These are phyloP conservation scores for Ophiosphaerella narmari DNA, from an alignment of 2,329 filamentous ascomycete species.

Conservation along the genomic window DNA sequence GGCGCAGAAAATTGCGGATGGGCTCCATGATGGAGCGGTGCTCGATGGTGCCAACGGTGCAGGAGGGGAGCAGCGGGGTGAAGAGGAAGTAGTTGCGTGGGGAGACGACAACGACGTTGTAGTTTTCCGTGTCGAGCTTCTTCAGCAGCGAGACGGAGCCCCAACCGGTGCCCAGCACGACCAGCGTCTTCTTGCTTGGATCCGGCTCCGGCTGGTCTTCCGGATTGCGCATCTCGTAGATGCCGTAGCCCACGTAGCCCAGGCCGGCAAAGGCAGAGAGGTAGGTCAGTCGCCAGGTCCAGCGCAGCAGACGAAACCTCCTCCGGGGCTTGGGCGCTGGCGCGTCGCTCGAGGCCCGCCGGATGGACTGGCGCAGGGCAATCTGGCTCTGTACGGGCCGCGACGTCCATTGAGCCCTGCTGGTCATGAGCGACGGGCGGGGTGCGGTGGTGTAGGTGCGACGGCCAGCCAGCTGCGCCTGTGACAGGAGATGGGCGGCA, in stretches of 20 bases:
- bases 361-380: constrained; percentile 42
- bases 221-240: constrained; percentile 83
- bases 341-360: constrained; percentile 38
- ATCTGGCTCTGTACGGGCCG: constrained; percentile 41
- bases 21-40: constrained; percentile 99
- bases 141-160: constrained; percentile 94
- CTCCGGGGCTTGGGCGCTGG: constrained; percentile 51
- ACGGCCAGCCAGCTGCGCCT: constrained; percentile 41
- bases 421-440: constrained; percentile 41
- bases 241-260: constrained; percentile 75
- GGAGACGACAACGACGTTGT: constrained; percentile 97
- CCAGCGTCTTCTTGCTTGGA: constrained; percentile 92
- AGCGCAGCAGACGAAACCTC: constrained; percentile 71
- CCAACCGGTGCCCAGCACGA: constrained; percentile 95
- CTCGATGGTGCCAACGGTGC: constrained; percentile 96
- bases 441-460: constrained; percentile 39
- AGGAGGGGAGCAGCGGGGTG: constrained; percentile 94
- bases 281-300: constrained; percentile 83
- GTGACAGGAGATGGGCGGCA: constrained; percentile 35
- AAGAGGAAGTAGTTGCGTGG: constrained; percentile 99
- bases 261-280: constrained; percentile 71
- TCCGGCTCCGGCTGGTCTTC: constrained; percentile 78
- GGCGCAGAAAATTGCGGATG: constrained; percentile 90
- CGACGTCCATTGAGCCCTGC: constrained; percentile 40
- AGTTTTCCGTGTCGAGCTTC: constrained; percentile 98